Evolutionary conservation across 768 basidiomycete species (phyloP), one percentile per base, ranked within the genome.

Genomic region (Pleurotus pulmonarius): DNA sequence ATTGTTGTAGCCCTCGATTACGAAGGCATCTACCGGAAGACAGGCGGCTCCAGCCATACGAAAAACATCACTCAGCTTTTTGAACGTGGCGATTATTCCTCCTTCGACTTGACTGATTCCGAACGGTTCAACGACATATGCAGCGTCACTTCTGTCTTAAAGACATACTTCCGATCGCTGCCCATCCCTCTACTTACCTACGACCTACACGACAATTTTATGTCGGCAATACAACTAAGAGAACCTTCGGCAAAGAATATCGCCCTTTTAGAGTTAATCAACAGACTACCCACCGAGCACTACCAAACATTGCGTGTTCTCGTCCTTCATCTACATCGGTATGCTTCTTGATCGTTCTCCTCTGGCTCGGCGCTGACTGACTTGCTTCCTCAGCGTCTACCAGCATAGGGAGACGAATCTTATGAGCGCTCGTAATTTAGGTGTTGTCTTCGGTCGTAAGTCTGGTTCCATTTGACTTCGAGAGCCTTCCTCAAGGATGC

Each of bases 1-100:
- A 56, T 11, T 24, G 25, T 26, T 26, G 51, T 49, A 92, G 95
- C 91, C 4, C 80, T 98, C 73, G 93, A 97, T 58, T 94, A 94
- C 65, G 97, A 99, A 70, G 97, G 97, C 9, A 93, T 99, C 60
- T 99, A 99, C 70, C 92, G 97, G 60, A 99, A 99, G 75, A 93
- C 88, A 0, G 97, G 97, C 26, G 97, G 97, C 2, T 86, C 90
- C 25, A 82, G 90, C 2, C 95, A 95, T 64, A 90, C 92, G 37
- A 96, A 96, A 74, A 80, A 80, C 52, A 98, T 99, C 72, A 94
- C 92, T 0, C 91, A 95, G 60, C 77, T 96, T 22, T 99, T 99
- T 64, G 97, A 98, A 65, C 83, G 90, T 47, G 94, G 93, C 54
- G 88, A 96, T 68, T 96, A 97, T 69, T 67, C 77, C 13, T 76